Evolutionary conservation across 2,329 filamentous ascomycete genomes (phyloP), one percentile per base, ranked within the genome.

Genomic region (Diaporthe amygdali): DNA sequence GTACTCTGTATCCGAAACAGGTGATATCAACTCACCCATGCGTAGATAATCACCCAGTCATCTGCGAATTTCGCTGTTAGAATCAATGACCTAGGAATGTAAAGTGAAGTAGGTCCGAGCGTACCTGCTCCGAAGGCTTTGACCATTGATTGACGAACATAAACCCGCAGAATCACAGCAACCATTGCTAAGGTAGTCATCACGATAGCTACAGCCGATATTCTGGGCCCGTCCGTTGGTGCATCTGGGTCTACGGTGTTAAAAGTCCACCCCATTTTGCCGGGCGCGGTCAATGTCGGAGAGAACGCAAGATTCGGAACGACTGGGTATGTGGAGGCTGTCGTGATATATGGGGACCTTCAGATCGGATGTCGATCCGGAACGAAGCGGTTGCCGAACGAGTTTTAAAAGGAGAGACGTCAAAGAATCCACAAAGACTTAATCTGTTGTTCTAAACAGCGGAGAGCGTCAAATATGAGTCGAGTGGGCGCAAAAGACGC

Each of bases 261-360:
- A 76, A 78, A 80, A 9, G 79, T 80, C 81, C 81, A 83, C 44
- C 77, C 78, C 80, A 82, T 82, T 34, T 32, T 68, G 66, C 51
- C 37, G 44, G 22, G 20, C 15, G 34, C n/a, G 59, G 59, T 47
- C 56, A 47, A 22, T 27, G 15, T 46, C 25, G 22, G 17, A n/a
- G 25, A 46, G 56, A 46, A 41, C 20, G 37, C 56, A 32, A 39
- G 37, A 41, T 63, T n/a, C 22, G 59, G 27, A 34, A 6, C 37
- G 41, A 30, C 39, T 63, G 59, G 37, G 20, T 63, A 47, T 47
- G 59, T 63, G 59, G 59, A n/a, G 46, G 46, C 59, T 34, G 41
- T 47, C 15, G 37, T 14, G 37, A 39, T 39, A 39, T 39, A 39
- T 39, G 25, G 30, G 30, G 27, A 30, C 52, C 25, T 9, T 37